These are phyloP conservation scores for Aspergillus sp. DNA, from an alignment of 2,329 filamentous ascomycete species.

Conservation along the genomic window DNA sequence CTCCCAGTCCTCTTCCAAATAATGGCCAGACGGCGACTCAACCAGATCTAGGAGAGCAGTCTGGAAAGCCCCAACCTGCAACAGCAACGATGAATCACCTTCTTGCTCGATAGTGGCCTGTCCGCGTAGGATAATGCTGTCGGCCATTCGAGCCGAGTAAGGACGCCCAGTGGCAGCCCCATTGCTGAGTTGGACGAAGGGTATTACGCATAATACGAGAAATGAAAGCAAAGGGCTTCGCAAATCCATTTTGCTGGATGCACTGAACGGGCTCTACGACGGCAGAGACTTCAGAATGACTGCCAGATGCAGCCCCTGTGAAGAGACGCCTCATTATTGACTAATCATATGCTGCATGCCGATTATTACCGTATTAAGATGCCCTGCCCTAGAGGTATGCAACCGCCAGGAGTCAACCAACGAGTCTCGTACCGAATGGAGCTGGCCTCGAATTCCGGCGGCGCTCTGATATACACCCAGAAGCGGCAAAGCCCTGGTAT, in stretches of 20 bases:
- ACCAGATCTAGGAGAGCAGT: conserved; percentile 20
- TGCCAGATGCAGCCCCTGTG: background rate
- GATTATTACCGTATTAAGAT: no score
- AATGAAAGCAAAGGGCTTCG: background rate
- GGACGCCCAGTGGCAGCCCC: conserved; percentile 9
- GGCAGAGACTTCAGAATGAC: background rate
- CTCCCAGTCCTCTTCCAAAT: conserved; percentile 20
- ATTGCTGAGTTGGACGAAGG: background rate
- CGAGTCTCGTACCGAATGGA: no score
- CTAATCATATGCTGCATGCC: background rate
- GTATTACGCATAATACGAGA: background rate
- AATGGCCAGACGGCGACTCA: conserved; percentile 5
- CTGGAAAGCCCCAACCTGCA: conserved; percentile 27
- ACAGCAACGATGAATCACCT: conserved; percentile 12
- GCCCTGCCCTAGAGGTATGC: no score
- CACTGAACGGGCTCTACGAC: background rate
- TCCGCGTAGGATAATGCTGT: conserved; percentile 26
- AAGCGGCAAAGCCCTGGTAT: no score
- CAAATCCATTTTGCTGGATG: background rate
- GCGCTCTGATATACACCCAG: no score
- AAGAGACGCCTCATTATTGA: background rate
- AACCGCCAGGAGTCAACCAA: no score
- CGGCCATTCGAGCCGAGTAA: conserved; percentile 28
- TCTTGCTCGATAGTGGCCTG: conserved; percentile 18
- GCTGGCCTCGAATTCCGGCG: no score